Evolutionary conservation across 2,329 filamentous ascomycete species (phyloP), one percentile per base, ranked within the genome.

Genomic region (Lachnellula cervina): DNA sequence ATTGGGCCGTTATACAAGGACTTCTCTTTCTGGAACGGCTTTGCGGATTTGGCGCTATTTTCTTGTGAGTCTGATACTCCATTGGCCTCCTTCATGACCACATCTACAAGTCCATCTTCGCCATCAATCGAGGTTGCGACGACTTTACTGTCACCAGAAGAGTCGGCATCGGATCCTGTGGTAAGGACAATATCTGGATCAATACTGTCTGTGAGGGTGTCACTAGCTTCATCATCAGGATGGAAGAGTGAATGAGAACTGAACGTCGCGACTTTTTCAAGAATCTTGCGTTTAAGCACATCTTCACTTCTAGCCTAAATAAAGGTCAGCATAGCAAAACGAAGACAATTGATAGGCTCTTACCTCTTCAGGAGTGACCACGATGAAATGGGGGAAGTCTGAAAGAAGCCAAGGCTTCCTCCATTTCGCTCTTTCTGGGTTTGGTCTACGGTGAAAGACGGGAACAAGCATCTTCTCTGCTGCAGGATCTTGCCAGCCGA

Each of bases 31-130:
- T 58, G 44, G 11, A 51, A 25, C 21, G 34, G 16, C 4, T 53
- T 53, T 17, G 50, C 21, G 16, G 49, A 21, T 14, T 28, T n/a
- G 13, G 25, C 40, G 19, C 49, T 35, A 16, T 47, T 42, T 28
- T 59, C 58, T 17, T 43, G 19, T 21, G 61, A 49, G 35, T 57
- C 49, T 42, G 34, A 37, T 34, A 32, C 42, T 49, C 37, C 75
- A 16, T 68, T 68, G 2, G 76, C 74, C 64, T 90, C 87, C 52
- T 84, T 85, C 86, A 97, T 92, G 0, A 88, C 89, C 16, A 99
- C 86, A 68, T 97, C 89, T 5, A 97, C 89, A 66, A 97, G 83
- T 59, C 90, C 90, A 59, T 97, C 92, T 70, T 97, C 93, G 9
- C 90, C 89, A 69, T 92, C 87, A 2, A 96, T 81, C 3, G 92